Evolutionary conservation across 2,329 filamentous ascomycete genomes (phyloP).

Genomic region (Alternaria postmessia): DNA sequence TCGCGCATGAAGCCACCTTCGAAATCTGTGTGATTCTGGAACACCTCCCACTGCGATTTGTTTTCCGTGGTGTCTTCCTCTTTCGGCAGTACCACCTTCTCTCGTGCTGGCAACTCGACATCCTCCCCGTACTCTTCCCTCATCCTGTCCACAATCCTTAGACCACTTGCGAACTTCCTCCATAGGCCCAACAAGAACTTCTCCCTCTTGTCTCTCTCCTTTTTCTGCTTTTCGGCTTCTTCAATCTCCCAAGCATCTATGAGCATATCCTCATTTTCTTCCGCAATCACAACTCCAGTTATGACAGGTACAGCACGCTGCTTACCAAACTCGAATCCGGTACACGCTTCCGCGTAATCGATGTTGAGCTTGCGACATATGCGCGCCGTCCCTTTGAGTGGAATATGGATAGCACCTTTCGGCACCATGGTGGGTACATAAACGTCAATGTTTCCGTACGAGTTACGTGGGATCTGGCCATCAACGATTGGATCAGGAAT

Average conservation of each 20-base stretch:
- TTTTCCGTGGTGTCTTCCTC: slow-evolving; percentile 67
- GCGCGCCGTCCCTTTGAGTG: slow-evolving; percentile 76
- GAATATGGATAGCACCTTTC: slow-evolving; percentile 81
- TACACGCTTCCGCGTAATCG: slow-evolving; percentile 92
- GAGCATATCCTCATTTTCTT: slow-evolving; percentile 77
- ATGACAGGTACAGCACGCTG: slow-evolving; percentile 93
- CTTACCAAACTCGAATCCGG: slow-evolving; percentile 95
- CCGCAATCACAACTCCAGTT: slow-evolving; percentile 85
- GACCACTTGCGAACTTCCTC: slow-evolving; percentile 85
- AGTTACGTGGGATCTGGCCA: slow-evolving; percentile 90
- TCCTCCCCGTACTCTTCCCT: slow-evolving; percentile 45
- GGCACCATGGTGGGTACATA: slow-evolving; percentile 96
- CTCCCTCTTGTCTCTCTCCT: slow-evolving; percentile 83
- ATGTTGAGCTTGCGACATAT: slow-evolving; percentile 85
- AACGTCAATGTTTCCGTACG: slow-evolving; percentile 95
- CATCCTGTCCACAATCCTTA: slow-evolving; percentile 71
- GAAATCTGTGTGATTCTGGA: slow-evolving; percentile 42
- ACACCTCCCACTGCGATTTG: slow-evolving; percentile 52
- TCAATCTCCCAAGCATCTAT: slow-evolving; percentile 77
- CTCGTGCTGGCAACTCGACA: slow-evolving; percentile 71
- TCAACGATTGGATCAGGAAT: slow-evolving; percentile 86
- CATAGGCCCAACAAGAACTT: slow-evolving; percentile 78
- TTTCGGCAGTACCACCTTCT: slow-evolving; percentile 28
- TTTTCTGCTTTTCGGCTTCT: slow-evolving; percentile 75
- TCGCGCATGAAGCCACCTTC: slow-evolving; percentile 55